Percentiles rank a stretch among this genome's conserved stretches.
Conservation (phyloP, 2,329 filamentous ascomycete species). For the Alternaria incomplexa region DNA sequence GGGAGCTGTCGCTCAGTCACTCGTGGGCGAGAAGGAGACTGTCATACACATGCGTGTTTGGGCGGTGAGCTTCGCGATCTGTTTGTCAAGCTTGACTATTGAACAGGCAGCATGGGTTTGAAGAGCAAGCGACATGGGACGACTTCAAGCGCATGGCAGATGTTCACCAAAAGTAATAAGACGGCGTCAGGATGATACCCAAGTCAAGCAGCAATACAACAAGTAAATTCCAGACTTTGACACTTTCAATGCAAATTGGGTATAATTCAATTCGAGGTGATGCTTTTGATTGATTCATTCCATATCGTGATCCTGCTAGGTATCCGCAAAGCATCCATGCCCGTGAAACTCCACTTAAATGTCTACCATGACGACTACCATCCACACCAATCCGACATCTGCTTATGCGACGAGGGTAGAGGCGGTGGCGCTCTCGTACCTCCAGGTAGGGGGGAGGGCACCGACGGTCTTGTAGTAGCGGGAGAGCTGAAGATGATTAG, state of each 20-base stretch:
- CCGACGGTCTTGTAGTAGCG: conserved; percentile 99
- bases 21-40: neutral
- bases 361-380: conserved; percentile 31
- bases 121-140: neutral
- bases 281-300: conserved; percentile 47
- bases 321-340: conserved; percentile 45
- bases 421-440: conserved; percentile 97
- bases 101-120: neutral
- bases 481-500: conserved; percentile 64
- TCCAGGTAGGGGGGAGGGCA: conserved; percentile 89
- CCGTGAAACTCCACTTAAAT: conserved; percentile 46
- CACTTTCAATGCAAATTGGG: conserved; percentile 20
- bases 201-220: conserved; percentile 11
- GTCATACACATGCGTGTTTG: neutral
- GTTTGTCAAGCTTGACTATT: neutral
- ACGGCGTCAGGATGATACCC: conserved; percentile 28
- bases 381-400: conserved; percentile 39
- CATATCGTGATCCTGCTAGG: conserved; percentile 43
- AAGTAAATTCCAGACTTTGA: conserved; percentile 1
- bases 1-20: neutral
- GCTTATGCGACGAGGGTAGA: conserved; percentile 50
- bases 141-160: neutral
- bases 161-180: conserved; percentile 17
- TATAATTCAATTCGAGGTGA: conserved; percentile 35
- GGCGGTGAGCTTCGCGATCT: neutral